phyloP scores from a whole-genome alignment of 805 yeast species.

The Pichia gijzeniarum region DNA sequence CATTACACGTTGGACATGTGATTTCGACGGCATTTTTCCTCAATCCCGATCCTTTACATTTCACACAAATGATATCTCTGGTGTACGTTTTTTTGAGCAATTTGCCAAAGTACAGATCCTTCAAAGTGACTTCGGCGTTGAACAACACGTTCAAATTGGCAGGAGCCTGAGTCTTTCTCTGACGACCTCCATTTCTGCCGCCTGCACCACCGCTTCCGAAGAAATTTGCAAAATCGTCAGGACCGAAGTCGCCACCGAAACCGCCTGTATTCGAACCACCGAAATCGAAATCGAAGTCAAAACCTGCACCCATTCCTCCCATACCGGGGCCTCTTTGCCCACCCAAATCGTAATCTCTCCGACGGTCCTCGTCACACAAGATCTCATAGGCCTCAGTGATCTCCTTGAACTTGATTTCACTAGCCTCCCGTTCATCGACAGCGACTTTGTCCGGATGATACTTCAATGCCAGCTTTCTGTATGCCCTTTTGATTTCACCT shows the following conservation, averaged over 20 bases:
- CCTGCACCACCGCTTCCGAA: conserved; percentile 41
- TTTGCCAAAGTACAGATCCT: conserved; percentile 77
- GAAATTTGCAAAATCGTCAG: conserved; percentile 75
- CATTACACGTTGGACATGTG: conserved; percentile 63
- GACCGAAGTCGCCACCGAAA: conserved; percentile 36
- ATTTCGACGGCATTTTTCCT: conserved; percentile 48
- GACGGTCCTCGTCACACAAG: conserved; percentile 59
- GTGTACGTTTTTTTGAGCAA: conserved; percentile 65
- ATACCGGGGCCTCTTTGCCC: conserved; percentile 8
- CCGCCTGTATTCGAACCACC: conserved; percentile 1
- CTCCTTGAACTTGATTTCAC: conserved; percentile 78
- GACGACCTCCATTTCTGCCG: conserved; percentile 17
- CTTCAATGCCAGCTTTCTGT: conserved; percentile 71
- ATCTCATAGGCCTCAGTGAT: conserved; percentile 82
- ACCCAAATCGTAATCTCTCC: conserved; percentile 50
- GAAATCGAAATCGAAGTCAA: conserved; percentile 20
- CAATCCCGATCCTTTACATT: conserved; percentile 76
- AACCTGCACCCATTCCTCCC: conserved; percentile 23
- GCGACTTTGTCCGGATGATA: conserved; percentile 79
- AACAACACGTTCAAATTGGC: conserved; percentile 43
- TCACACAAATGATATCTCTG: conserved; percentile 63
- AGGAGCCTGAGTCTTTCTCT: conserved; percentile 31
- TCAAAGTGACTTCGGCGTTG: conserved; percentile 57
- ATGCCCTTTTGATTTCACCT: conserved; percentile 75
- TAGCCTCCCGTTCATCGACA: conserved; percentile 50